Base-by-base conservation (phyloP, 441 rosid genomes). In the Jatropha podagrica region DNA sequence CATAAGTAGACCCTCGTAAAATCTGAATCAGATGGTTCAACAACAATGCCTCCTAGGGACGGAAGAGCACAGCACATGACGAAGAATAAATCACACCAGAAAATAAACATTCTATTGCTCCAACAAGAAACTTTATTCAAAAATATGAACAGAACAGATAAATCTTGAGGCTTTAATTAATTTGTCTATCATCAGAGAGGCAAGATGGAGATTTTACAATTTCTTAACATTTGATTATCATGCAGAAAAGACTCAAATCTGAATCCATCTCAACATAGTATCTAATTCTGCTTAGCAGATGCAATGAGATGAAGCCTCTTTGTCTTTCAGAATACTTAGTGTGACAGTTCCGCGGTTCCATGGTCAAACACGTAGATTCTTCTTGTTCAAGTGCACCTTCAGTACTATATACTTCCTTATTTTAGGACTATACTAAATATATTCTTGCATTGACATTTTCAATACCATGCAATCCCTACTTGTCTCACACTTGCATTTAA, bases 201-300 rank as follows among this genome's bases (percentile, higher is more conserved):
- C 55, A 64, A 42, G 40, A 65, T 8, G 4, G 3, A 15, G 10
- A 46, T 40, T 64, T 12, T 48, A 63, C 15, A 12, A 51, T 61
- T 46, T 61, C n/a, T 10, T 40, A 18, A 18, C 38, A 13, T 3
- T 55, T 17, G 40, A 61, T 61, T 13, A 63, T 49, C 76, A 73
- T 40, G 17, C 15, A 62, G 12, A 12, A 62, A 38, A 12, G n/a
- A 60, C 37, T 49, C 10, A 12, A 63, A 18, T 17, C 14, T 63
- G 42, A 26, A 60, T 27, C 66, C 68, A 61, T 60, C 68, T 72
- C 68, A 58, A 20, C 38, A 13, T 52, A 64, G 13, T 52, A 37
- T 49, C 49, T 12, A 41, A 27, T 73, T n/a, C 58, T 63, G 13
- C 48, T n/a, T 8, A 54, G 51, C n/a, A 6, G 9, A 18, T 14